Percentiles rank a stretch among this genome's conserved stretches.
Evolutionary conservation across 768 basidiomycete species (phyloP).

Genomic region (Heimioporus sp.): DNA sequence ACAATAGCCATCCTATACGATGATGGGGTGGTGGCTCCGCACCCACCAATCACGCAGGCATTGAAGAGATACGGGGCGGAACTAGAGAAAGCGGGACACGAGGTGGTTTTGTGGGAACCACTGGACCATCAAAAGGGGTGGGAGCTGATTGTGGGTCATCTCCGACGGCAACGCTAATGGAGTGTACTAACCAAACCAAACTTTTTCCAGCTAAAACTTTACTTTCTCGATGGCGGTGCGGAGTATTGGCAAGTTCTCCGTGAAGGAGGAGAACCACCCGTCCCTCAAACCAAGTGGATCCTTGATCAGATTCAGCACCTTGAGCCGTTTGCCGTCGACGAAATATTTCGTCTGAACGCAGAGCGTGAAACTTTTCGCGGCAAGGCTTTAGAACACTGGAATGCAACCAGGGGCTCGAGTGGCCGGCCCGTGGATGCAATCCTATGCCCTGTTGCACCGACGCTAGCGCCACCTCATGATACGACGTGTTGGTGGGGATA

Average conservation of each 20-base stretch:
- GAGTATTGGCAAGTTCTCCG: slow-evolving; percentile 42
- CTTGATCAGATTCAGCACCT: slow-evolving; percentile 38
- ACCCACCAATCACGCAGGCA: slow-evolving; percentile 45
- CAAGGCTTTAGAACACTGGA: slow-evolving; percentile 44
- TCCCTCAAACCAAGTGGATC: slow-evolving; percentile 46
- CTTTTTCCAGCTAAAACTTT: slow-evolving; percentile 38
- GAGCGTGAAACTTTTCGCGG: slow-evolving; percentile 43
- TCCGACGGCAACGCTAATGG: neutral
- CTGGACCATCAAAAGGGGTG: slow-evolving; percentile 42
- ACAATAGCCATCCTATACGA: slow-evolving; percentile 49
- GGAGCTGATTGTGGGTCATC: slow-evolving; percentile 42
- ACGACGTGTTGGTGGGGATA: slow-evolving; percentile 50
- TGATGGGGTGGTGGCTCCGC: slow-evolving; percentile 48
- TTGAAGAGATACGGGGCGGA: slow-evolving; percentile 38
- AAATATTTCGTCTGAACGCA: slow-evolving; percentile 44
- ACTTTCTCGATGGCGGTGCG: slow-evolving; percentile 47
- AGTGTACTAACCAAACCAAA: neutral
- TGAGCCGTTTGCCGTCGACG: slow-evolving; percentile 37
- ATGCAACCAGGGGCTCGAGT: slow-evolving; percentile 33
- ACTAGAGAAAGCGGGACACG: slow-evolving; percentile 45
- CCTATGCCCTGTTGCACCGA: slow-evolving; percentile 45
- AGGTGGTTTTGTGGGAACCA: slow-evolving; percentile 50
- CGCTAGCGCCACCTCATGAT: slow-evolving; percentile 47
- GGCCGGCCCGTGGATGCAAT: slow-evolving; percentile 48
- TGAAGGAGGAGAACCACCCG: slow-evolving; percentile 32